Evolutionary conservation across 1,139 yeast genomes (phyloP).

Genomic region (Yamadazyma diddensiae): DNA sequence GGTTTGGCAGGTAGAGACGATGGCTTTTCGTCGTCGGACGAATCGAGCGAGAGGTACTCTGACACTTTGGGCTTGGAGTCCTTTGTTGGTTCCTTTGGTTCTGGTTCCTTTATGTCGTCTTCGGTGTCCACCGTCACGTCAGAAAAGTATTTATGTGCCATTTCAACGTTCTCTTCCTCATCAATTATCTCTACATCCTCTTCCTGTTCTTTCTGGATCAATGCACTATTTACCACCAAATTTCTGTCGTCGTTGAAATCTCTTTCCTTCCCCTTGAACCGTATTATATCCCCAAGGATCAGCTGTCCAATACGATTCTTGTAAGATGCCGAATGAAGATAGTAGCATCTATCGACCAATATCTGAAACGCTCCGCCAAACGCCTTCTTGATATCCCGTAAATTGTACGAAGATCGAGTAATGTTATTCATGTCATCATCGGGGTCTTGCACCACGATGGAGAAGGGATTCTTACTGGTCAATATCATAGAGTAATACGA

Average conservation of each 20-base stretch:
- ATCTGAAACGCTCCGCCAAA: conserved; percentile 91
- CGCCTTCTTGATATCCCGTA: conserved; percentile 78
- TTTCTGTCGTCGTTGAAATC: conserved; percentile 78
- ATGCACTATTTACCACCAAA: conserved; percentile 61
- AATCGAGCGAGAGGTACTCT: conserved; percentile 25
- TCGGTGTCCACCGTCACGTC: conserved; percentile 45
- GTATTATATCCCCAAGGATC: conserved; percentile 77
- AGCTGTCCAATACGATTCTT: conserved; percentile 70
- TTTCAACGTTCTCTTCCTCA: conserved; percentile 28
- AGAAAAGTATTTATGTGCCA: conserved; percentile 32
- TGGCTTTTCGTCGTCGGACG: conserved; percentile 6
- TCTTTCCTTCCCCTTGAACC: conserved; percentile 70
- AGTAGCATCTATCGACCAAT: conserved; percentile 68
- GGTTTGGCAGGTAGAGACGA: conserved; percentile 15
- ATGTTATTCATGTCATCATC: conserved; percentile 80
- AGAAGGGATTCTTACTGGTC: conserved; percentile 54
- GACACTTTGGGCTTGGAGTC: conserved; percentile 20
- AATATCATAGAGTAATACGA: conserved; percentile 51
- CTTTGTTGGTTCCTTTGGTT: not conserved
- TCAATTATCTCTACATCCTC: conserved; percentile 11
- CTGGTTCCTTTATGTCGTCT: conserved; percentile 16
- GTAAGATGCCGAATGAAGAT: conserved; percentile 55
- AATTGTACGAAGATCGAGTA: conserved; percentile 80
- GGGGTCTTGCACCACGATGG: conserved; percentile 87
- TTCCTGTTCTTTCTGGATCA: conserved; percentile 21